Evolutionary conservation across 331 rosid species (phyloP).

Genomic region (Spiraea crenata): DNA sequence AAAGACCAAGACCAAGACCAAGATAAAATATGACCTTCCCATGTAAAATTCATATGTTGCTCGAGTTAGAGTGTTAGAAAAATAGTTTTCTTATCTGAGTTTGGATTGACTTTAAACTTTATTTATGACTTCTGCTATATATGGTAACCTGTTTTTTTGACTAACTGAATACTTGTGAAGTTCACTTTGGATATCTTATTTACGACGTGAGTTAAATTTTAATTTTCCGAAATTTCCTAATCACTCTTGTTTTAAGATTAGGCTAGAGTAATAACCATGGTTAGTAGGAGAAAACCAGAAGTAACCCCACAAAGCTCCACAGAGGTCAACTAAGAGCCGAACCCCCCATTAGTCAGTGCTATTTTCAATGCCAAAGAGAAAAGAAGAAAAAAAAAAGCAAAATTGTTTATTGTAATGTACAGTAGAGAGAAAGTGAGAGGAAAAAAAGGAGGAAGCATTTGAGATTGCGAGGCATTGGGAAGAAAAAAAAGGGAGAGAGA

Average conservation of each 20-base stretch:
- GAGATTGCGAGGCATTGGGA: constrained; percentile 2
- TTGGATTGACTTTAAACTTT: too few relatives aligned
- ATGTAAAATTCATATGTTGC: too few relatives aligned
- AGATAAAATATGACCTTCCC: too few relatives aligned
- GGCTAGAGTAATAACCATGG: constrained; percentile 1
- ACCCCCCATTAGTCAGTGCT: constrained; percentile 28
- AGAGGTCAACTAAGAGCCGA: constrained; percentile 27
- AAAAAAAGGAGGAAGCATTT: background rate
- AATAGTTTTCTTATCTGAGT: too few relatives aligned
- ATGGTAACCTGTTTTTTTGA: too few relatives aligned
- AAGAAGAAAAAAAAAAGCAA: constrained; percentile 21
- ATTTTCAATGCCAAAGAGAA: constrained; percentile 22
- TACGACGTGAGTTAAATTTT: too few relatives aligned
- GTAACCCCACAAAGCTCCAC: background rate
- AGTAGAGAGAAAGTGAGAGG: background rate
- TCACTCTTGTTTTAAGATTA: background rate
- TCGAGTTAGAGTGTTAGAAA: too few relatives aligned
- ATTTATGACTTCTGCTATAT: too few relatives aligned
- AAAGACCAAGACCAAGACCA: background rate
- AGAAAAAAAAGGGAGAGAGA: background rate
- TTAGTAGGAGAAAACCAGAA: constrained; percentile 1
- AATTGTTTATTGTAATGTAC: constrained; percentile 8
- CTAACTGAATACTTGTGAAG: too few relatives aligned
- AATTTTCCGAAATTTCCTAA: too few relatives aligned
- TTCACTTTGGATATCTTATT: too few relatives aligned